Conservation (phyloP, 768 basidiomycete species). For the Russula earlei region DNA sequence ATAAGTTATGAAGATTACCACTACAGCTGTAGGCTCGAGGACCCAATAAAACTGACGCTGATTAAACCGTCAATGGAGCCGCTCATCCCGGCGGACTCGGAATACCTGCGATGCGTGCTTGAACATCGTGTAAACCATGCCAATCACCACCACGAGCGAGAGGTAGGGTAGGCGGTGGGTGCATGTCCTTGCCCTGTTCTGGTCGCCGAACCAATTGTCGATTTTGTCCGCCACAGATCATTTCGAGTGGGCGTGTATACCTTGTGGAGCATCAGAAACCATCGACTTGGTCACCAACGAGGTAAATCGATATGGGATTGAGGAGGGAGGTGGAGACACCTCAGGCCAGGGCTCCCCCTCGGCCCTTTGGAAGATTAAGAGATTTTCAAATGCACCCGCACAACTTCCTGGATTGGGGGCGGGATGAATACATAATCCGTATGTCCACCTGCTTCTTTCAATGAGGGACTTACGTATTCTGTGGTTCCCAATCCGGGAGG, state of each 20-base stretch:
- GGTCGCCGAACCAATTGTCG: neutral
- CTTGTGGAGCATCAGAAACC: neutral
- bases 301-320: neutral
- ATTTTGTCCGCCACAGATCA: neutral
- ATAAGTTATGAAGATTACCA: neutral
- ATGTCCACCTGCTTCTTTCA: neutral
- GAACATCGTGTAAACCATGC: conserved; percentile 6
- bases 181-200: neutral
- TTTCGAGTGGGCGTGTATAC: neutral
- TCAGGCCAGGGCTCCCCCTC: neutral
- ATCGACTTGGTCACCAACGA: neutral
- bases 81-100: neutral
- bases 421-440: neutral
- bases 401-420: conserved; percentile 5
- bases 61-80: neutral
- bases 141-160: neutral
- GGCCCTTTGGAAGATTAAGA: neutral
- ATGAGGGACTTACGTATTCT: neutral
- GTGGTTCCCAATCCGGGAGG: neutral
- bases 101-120: neutral
- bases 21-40: neutral
- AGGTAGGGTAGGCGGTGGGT: no score
- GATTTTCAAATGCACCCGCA: neutral
- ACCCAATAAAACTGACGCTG: neutral
- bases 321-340: neutral